Percentiles rank a stretch among this genome's conserved stretches.
Evolutionary conservation across 2,329 filamentous ascomycete species (phyloP).

Genomic region (Verticillium nubilum): DNA sequence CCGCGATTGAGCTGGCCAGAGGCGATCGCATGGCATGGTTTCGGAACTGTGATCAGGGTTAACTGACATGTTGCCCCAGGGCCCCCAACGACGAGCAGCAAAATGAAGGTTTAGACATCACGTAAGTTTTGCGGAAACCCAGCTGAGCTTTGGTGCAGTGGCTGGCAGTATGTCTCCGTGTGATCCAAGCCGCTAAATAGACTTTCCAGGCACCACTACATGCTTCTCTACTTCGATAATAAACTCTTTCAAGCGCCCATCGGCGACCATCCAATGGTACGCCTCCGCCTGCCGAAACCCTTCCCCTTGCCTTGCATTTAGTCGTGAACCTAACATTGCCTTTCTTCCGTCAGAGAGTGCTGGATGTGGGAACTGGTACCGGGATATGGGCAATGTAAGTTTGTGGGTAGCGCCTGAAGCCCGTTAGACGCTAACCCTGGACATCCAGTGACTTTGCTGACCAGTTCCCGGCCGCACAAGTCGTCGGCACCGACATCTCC

Average conservation of each 20-base stretch:
- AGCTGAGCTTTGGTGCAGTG: neutral
- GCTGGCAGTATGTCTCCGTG: neutral
- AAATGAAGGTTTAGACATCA: constrained; percentile 11
- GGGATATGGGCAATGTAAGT: constrained; percentile 37
- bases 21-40: neutral
- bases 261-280: constrained; percentile 15
- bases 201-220: constrained; percentile 1
- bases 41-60: neutral
- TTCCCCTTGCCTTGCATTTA: neutral
- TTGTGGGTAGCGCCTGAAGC: neutral
- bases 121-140: constrained; percentile 4
- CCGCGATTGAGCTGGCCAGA: neutral
- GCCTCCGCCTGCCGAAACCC: neutral
- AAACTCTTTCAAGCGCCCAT: constrained; percentile 32
- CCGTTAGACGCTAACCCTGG: constrained; percentile 10
- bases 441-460: constrained; percentile 40
- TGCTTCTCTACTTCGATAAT: constrained; percentile 22
- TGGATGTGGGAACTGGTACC: constrained; percentile 47
- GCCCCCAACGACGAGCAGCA: constrained; percentile 15
- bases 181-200: neutral
- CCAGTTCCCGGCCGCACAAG: constrained; percentile 35
- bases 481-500: constrained; percentile 48
- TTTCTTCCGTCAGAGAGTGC: constrained; percentile 5
- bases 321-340: neutral
- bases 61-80: constrained; percentile 7